These are phyloP conservation scores for Fusarium phyllophilum DNA, from an alignment of 2,329 filamentous ascomycete species.

Conservation along the genomic window DNA sequence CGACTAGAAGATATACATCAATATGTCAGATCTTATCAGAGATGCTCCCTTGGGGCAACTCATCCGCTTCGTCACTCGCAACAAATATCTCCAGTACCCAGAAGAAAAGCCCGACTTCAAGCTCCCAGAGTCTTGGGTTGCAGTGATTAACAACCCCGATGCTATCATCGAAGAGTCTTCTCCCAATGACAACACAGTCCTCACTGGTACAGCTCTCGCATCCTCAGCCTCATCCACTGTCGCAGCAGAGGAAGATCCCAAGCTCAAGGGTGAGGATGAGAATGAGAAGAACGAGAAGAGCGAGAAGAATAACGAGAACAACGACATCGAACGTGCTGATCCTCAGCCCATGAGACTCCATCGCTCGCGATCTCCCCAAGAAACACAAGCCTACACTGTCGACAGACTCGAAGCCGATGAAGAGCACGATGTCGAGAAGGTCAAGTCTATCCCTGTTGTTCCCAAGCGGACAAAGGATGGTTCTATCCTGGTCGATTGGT, in stretches of 20 bases:
- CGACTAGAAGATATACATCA: neutral
- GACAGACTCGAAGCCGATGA: conserved; percentile 46
- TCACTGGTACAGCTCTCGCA: conserved; percentile 23
- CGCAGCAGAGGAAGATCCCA: conserved; percentile 28
- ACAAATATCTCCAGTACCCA: conserved; percentile 65
- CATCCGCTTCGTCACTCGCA: conserved; percentile 63
- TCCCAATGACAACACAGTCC: conserved; percentile 11
- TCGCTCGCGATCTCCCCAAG: conserved; percentile 39
- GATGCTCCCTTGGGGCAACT: conserved; percentile 69
- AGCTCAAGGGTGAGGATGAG: conserved; percentile 23
- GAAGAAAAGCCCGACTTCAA: conserved; percentile 67
- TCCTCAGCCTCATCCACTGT: conserved; percentile 41
- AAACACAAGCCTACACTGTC: conserved; percentile 34
- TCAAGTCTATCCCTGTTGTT: conserved; percentile 60
- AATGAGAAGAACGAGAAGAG: neutral
- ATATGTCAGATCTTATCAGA: conserved; percentile 54
- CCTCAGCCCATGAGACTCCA: conserved; percentile 25
- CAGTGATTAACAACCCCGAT: conserved; percentile 48
- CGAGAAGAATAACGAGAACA: conserved; percentile 15
- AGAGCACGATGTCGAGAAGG: conserved; percentile 52
- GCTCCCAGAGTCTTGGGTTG: conserved; percentile 55
- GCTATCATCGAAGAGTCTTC: conserved; percentile 25
- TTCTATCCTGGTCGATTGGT: conserved; percentile 64
- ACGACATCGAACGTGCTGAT: conserved; percentile 23
- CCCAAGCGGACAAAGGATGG: conserved; percentile 61